Evolutionary conservation across 2,329 filamentous ascomycete genomes (phyloP).

Genomic region (Chaetomiaceae sp.): DNA sequence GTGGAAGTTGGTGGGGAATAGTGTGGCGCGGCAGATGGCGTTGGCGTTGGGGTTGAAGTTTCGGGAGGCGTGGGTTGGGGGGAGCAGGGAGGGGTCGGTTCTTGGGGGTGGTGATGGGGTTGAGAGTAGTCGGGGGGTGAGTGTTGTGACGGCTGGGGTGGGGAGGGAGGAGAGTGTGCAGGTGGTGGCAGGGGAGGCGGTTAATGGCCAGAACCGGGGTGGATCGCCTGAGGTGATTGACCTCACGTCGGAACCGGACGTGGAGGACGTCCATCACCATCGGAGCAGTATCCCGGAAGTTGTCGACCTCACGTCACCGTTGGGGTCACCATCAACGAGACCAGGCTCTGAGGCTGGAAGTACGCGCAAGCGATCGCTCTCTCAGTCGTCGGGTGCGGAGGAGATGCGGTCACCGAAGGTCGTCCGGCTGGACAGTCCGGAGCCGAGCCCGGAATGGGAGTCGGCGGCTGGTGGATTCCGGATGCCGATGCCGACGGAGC

Average conservation of each 20-base stretch:
- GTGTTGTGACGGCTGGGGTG: not conserved
- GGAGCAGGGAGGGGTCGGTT: conserved; percentile 30
- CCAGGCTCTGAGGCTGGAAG: not conserved
- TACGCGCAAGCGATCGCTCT: conserved; percentile 1
- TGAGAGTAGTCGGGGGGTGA: not conserved
- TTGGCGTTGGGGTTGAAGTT: conserved; percentile 62
- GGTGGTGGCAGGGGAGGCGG: conserved; percentile 1
- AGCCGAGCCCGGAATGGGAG: not conserved
- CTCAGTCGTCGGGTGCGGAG: not conserved
- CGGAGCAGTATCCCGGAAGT: not conserved
- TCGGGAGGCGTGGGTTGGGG: conserved; percentile 51
- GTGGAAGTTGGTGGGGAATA: conserved; percentile 69
- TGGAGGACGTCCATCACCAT: not conserved
- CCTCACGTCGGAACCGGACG: not conserved
- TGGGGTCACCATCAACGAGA: not conserved
- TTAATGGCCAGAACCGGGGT: not conserved
- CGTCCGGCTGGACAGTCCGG: not conserved
- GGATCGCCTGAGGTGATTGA: not conserved
- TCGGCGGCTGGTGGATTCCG: not conserved
- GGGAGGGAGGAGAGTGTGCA: not conserved
- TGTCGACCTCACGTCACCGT: not conserved
- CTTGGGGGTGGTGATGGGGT: not conserved
- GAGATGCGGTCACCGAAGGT: not conserved
- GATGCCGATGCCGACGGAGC: not conserved
- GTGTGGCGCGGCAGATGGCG: conserved; percentile 65